A percentile compares a stretch with the other conserved stretches of the same genome.
Evolutionary conservation across 1,284 basidiomycete species (phyloP).

Genomic region (Ceratobasidium sp.): DNA sequence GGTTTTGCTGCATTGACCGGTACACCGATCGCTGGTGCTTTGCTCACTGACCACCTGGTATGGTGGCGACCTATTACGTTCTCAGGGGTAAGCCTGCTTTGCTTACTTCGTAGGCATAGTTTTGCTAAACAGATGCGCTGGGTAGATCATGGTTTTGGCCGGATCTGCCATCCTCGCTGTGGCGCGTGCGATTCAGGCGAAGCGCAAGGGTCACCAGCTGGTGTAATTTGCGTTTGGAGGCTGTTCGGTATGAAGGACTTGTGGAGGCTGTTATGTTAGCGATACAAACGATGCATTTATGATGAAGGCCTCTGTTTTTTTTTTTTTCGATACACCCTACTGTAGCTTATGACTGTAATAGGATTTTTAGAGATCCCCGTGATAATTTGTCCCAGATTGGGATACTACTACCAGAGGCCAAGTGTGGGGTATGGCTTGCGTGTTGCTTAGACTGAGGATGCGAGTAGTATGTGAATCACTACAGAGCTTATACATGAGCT

Average conservation of each 20-base stretch:
- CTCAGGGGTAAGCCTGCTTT: constrained; percentile 33
- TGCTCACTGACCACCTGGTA: constrained; percentile 19
- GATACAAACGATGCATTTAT: not conserved
- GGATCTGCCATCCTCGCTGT: constrained; percentile 7
- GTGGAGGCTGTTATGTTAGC: not conserved
- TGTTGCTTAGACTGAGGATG: too few species aligned
- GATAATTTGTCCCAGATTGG: not conserved
- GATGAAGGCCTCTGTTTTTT: not conserved
- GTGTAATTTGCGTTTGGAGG: constrained; percentile 5
- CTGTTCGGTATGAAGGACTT: not conserved
- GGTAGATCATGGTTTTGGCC: constrained; percentile 23
- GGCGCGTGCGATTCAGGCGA: constrained; percentile 25
- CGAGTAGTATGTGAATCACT: too few species aligned
- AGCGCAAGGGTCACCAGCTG: constrained; percentile 25
- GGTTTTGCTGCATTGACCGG: constrained; percentile 43
- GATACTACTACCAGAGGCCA: not conserved
- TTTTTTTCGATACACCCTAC: not conserved
- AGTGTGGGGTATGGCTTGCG: too few species aligned
- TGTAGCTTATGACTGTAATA: not conserved
- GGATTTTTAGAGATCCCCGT: not conserved
- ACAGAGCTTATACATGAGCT: too few species aligned
- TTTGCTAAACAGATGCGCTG: not conserved
- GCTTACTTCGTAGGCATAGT: too few species aligned
- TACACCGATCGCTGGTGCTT: constrained; percentile 45
- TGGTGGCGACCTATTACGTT: constrained; percentile 47